Conservation (phyloP, 257 asterid genomes). For the Ilex asprella region DNA sequence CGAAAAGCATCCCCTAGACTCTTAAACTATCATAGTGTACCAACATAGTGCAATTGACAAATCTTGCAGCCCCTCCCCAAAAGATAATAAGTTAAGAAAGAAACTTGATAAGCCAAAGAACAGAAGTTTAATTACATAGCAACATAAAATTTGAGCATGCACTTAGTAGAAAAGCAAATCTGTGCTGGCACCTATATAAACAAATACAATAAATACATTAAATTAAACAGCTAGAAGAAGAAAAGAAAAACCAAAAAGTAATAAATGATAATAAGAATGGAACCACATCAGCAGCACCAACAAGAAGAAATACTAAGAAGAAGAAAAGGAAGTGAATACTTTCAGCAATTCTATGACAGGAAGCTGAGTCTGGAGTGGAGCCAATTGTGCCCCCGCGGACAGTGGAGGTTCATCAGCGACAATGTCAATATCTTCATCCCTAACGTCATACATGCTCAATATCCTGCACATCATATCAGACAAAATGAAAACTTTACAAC, state of each 20-base stretch:
- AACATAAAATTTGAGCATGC: no score
- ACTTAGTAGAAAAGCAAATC: no score
- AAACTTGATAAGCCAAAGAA: no score
- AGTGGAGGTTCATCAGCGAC: conserved; percentile 53
- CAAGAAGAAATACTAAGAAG: neutral
- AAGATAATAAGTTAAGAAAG: no score
- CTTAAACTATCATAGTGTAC: no score
- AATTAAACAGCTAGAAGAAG: neutral
- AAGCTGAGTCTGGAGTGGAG: conserved; percentile 61
- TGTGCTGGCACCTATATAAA: no score
- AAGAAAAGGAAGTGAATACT: conserved; percentile 35
- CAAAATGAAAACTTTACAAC: conserved; percentile 13
- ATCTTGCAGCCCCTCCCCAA: no score
- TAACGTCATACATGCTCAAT: conserved; percentile 74
- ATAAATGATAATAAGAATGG: conserved; percentile 4
- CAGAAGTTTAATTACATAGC: no score
- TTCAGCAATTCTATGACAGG: conserved; percentile 81
- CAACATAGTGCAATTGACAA: no score
- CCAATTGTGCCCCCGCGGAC: conserved; percentile 49
- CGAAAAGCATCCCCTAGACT: no score
- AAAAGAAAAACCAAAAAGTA: neutral
- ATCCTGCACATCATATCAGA: conserved; percentile 52
- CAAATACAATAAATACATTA: no score
- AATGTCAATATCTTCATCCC: conserved; percentile 70
- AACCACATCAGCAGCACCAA: conserved; percentile 10